These are phyloP conservation scores for Dactylonectria macrodidyma DNA, from an alignment of 2,329 filamentous ascomycete species.

Conservation along the genomic window DNA sequence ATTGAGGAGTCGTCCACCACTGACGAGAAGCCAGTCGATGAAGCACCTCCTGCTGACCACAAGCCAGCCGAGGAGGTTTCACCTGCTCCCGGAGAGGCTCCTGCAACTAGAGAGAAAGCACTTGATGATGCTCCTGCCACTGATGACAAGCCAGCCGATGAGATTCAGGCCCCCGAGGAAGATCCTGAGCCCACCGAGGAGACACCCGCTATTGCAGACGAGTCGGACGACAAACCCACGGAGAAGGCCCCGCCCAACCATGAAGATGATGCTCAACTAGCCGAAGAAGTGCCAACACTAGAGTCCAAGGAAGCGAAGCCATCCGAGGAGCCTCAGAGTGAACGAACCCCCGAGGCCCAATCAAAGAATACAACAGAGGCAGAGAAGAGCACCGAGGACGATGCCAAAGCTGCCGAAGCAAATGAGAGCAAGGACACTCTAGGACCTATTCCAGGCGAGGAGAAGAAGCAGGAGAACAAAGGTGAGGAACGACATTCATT, in stretches of 20 bases:
- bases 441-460: conserved; percentile 55
- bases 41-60: conserved; percentile 11
- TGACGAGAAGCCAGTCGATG: conserved; percentile 27
- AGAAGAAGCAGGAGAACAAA: conserved; percentile 56
- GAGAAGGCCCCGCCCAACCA: conserved; percentile 32
- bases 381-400: conserved; percentile 35
- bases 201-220: conserved; percentile 11
- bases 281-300: conserved; percentile 35
- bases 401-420: conserved; percentile 46
- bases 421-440: conserved; percentile 58
- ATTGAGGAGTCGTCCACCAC: conserved; percentile 7
- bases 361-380: conserved; percentile 36
- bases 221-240: conserved; percentile 27
- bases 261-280: conserved; percentile 35
- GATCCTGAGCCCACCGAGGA: conserved; percentile 35
- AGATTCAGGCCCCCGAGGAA: conserved; percentile 34
- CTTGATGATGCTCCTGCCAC: conserved; percentile 37
- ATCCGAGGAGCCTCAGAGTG: conserved; percentile 36
- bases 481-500: conserved; percentile 60
- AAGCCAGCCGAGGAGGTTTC: conserved; percentile 20
- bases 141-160: conserved; percentile 44
- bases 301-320: conserved; percentile 40
- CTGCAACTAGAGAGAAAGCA: conserved; percentile 25
- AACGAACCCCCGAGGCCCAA: conserved; percentile 38
- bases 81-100: conserved; percentile 7